phyloP scores from a whole-genome alignment of 148 eudicot species.

The Diospyros kaki region DNA sequence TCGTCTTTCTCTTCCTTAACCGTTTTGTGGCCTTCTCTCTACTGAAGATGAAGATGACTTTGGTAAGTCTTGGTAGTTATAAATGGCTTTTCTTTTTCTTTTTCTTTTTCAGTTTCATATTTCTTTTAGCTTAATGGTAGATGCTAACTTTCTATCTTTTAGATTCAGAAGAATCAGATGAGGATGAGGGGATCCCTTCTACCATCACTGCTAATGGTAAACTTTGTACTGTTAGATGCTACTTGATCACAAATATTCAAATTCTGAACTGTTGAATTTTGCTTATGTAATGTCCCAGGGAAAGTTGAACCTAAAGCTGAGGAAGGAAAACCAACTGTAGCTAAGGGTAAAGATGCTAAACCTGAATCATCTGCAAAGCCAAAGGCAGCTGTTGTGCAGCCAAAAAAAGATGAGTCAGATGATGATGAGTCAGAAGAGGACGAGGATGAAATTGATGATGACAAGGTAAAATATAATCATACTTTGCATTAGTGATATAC shows the following conservation, averaged over 20 bases:
- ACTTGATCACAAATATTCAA: neutral
- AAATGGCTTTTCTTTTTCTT: neutral
- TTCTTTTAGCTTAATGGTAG: neutral
- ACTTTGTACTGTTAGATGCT: neutral
- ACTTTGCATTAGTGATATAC: neutral
- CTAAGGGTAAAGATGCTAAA: constrained; percentile 21
- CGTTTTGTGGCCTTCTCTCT: constrained; percentile 11
- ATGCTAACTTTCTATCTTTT: neutral
- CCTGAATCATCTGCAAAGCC: constrained; percentile 29
- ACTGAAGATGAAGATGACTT: constrained; percentile 14
- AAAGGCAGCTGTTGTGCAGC: constrained; percentile 25
- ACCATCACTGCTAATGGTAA: constrained; percentile 30
- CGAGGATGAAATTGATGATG: constrained; percentile 39
- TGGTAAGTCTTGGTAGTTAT: constrained; percentile 28
- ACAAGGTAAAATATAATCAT: constrained; percentile 13
- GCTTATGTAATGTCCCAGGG: constrained; percentile 14
- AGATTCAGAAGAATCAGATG: constrained; percentile 27
- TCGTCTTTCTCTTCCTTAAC: constrained; percentile 37
- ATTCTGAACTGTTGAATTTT: neutral
- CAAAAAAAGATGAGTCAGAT: constrained; percentile 31
- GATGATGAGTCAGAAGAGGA: constrained; percentile 22
- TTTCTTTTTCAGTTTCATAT: neutral
- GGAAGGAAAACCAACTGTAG: constrained; percentile 20
- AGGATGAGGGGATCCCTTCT: constrained; percentile 24
- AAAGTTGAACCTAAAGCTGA: constrained; percentile 12